phyloP scores from a whole-genome alignment of 768 basidiomycete species.

The Austroboletus festivus region DNA sequence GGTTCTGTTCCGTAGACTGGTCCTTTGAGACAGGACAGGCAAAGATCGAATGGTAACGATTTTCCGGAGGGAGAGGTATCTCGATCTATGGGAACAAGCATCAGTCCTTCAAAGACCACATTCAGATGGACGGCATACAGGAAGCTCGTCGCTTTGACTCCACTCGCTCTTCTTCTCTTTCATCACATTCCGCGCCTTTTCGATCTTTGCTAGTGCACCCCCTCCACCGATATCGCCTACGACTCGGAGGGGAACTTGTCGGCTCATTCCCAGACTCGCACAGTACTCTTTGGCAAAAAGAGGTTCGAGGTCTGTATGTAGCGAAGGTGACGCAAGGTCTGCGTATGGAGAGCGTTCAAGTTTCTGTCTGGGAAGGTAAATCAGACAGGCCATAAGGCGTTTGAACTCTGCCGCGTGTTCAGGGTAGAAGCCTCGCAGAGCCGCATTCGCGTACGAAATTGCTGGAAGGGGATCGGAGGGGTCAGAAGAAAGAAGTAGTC shows the following conservation, averaged over 20 bases:
- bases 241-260: constrained; percentile 82
- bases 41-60: constrained; percentile 95
- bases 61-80: constrained; percentile 80
- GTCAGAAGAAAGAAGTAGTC: constrained; percentile 62
- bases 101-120: not conserved
- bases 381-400: constrained; percentile 65
- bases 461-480: constrained; percentile 58
- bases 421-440: constrained; percentile 61
- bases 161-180: constrained; percentile 91
- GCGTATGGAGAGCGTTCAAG: constrained; percentile 72
- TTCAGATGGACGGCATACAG: constrained; percentile 44
- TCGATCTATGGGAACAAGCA: constrained; percentile 64
- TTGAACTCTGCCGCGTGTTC: constrained; percentile 63
- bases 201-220: constrained; percentile 86
- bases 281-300: constrained; percentile 91
- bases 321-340: constrained; percentile 64
- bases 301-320: constrained; percentile 76
- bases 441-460: constrained; percentile 68
- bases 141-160: constrained; percentile 84
- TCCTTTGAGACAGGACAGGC: constrained; percentile 98
- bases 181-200: constrained; percentile 93
- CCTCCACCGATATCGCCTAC: constrained; percentile 92
- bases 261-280: constrained; percentile 81
- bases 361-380: constrained; percentile 65
- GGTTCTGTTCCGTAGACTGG: constrained; percentile 88